Base-by-base conservation (phyloP, 2,329 filamentous ascomycete species). In the Cephalotrichum gorgonifer region DNA sequence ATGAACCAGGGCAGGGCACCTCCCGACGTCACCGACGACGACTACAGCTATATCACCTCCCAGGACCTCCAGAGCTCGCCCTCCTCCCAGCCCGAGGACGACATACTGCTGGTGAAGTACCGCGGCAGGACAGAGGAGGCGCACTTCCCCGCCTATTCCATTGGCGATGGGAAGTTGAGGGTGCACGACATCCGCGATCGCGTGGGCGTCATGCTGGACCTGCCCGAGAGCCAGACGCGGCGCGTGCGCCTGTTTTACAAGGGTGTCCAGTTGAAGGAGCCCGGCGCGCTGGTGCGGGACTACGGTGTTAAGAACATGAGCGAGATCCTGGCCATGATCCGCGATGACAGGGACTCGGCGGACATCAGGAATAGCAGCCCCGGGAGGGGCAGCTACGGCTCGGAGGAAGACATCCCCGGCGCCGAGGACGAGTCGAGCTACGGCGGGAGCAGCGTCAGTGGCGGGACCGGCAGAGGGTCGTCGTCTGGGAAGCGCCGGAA, bases 21-120 rank as follows among this genome's bases (percentile, higher is more conserved):
- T 28, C 35, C 35, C 17, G 74, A 81, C 54, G 81, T 90, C 52
- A 85, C 79, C 57, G 84, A 88, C 56, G 78, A 83, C 30, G 86
- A 90, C 67, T 91, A 82, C 64, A 84, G 80, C 61, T 90, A 91
- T 69, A 89, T 90, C 60, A 88, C 85, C n/a, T 81, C 82, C 26
- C 79, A 86, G 58, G 85, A 90, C 58, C 64, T 89, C 35, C 73
- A 78, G 52, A 64, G 22, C 6, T 23, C 28, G 26, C 26, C 12
- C 20, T 14, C 38, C 27, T 15, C 31, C 6, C 28, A 58, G 38
- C 66, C 60, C 54, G 82, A 86, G 53, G 85, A 86, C 52, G 86
- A 90, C 58, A 71, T 88, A 11, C 67, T 90, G 27, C 64, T 86
- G 33, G 76, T 89, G 64, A 85, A 83, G 64, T 75, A 83, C 64